Percentiles rank a stretch among this genome's conserved stretches.
These are phyloP conservation scores for Cordyceps fumosorosea DNA, from an alignment of 2,329 filamentous ascomycete genomes.

Conservation along the genomic window DNA sequence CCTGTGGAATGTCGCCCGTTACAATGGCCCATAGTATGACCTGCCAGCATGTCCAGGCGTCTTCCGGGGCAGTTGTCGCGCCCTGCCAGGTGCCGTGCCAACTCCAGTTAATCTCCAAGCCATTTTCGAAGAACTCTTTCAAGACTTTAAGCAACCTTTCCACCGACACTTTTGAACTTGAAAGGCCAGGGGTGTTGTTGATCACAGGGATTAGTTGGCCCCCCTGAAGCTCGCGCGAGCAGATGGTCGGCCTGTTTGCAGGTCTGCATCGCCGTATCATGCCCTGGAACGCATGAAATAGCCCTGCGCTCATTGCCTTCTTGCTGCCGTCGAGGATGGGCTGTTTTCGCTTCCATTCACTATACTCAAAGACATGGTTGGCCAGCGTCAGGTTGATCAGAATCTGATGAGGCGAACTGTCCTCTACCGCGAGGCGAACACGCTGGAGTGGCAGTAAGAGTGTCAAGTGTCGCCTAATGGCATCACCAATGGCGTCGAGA, in stretches of 20 bases:
- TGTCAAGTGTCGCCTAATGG: conserved; percentile 1
- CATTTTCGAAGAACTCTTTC: not conserved
- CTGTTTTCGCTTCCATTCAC: not conserved
- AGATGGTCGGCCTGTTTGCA: not conserved
- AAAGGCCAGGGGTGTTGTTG: not conserved
- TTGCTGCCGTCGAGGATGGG: not conserved
- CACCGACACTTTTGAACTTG: not conserved
- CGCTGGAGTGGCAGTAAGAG: not conserved
- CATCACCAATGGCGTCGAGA: conserved; percentile 1
- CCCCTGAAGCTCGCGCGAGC: not conserved
- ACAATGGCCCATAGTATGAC: not conserved
- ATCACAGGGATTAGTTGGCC: not conserved
- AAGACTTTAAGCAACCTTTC: not conserved
- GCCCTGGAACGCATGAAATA: not conserved
- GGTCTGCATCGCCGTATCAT: not conserved
- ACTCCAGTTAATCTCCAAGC: not conserved
- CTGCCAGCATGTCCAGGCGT: not conserved
- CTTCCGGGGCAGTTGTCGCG: not conserved
- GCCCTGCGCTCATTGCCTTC: not conserved
- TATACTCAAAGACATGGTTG: not conserved
- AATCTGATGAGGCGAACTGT: not conserved
- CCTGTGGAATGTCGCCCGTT: not conserved
- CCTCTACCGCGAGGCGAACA: not conserved
- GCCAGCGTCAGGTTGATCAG: not conserved
- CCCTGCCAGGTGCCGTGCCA: not conserved